Base-by-base conservation (phyloP, 805 yeast species). In the Metschnikowia baotianmanensis region DNA sequence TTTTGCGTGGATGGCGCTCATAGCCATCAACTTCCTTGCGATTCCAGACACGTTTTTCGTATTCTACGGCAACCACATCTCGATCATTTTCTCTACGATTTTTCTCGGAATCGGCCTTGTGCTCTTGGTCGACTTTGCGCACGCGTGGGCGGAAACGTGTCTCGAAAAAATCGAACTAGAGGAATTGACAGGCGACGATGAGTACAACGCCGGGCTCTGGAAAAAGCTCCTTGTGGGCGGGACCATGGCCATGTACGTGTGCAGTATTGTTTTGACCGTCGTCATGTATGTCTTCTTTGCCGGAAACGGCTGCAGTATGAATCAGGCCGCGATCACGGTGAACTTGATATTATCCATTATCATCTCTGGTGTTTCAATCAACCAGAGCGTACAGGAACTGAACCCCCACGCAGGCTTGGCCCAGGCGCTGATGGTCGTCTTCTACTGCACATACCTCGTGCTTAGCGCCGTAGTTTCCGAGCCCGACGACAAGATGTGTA, bases 91-190 rank as follows among this genome's bases (percentile, higher is more conserved):
- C 53, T 87, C 96, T 31, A 84, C 91, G 3, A 57, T 89, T 4
- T 93, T 93, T 65, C 77, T 91, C 26, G 81, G 93, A 12, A 86
- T 93, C 46, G 99, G 99, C 1, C 74, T 93, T 43, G 84, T 95
- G 11, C 70, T 93, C 36, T 69, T 93, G 35, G 97, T 93, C 23
- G 99, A 93, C 62, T 93, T 88, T 72, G 98, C 99, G 4, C 98
- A 93, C 63, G 91, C 91, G 52, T 93, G 97, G 96, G 97, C 98
- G 0, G 99, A 93, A 55, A 86, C 85, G 6, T 93, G 99, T 61
- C 74, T 93, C 39, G 89, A 83, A 50, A 86, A 88, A 53, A 87
- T 93, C 30, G 98, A 93, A 58, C 80, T 82, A 53, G 91, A 85
- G 43, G 80, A 72, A 44, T 50, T 69, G 28, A 65, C 73, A 4